Percentiles rank a stretch among this genome's conserved stretches.
Conservation (phyloP, 2,329 filamentous ascomycete species). For the Pseudocercospora musae region DNA sequence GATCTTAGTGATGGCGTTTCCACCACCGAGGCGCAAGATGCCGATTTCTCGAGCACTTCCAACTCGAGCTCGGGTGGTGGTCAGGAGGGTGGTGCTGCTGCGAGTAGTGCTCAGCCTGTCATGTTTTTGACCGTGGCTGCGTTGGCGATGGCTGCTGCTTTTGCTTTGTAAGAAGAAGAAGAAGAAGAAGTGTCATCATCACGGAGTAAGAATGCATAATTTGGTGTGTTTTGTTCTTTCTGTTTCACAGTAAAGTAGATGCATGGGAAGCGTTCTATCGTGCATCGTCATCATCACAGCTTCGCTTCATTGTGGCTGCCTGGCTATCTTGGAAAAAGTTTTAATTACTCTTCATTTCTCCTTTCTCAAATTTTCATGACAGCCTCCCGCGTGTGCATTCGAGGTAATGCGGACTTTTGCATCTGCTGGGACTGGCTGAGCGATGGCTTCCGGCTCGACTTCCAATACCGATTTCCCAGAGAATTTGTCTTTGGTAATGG, state of each 20-base stretch:
- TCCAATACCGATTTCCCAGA: conserved; percentile 10
- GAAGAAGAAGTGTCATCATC: background rate
- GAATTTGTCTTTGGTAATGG: conserved; percentile 18
- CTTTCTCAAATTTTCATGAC: background rate
- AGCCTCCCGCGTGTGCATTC: background rate
- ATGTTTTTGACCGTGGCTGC: background rate
- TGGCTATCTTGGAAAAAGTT: too few relatives aligned
- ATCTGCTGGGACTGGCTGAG: background rate
- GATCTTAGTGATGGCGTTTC: conserved; percentile 37
- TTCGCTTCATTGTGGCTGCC: background rate
- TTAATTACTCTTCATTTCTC: background rate
- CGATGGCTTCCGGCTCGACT: conserved; percentile 6
- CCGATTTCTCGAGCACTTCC: conserved; percentile 14
- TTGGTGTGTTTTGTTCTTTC: too few relatives aligned
- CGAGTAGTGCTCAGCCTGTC: background rate
- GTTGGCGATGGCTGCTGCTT: background rate
- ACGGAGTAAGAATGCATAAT: background rate
- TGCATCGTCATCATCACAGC: background rate
- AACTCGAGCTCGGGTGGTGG: conserved; percentile 22
- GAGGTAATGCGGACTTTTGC: background rate
- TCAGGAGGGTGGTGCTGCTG: conserved; percentile 17
- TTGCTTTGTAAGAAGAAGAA: background rate
- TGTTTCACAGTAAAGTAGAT: conserved; percentile 28
- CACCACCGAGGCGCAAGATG: conserved; percentile 20
- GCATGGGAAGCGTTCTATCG: conserved; percentile 3